Conservation (phyloP, 1,284 basidiomycete genomes). For the Heterobasidion occidentale region DNA sequence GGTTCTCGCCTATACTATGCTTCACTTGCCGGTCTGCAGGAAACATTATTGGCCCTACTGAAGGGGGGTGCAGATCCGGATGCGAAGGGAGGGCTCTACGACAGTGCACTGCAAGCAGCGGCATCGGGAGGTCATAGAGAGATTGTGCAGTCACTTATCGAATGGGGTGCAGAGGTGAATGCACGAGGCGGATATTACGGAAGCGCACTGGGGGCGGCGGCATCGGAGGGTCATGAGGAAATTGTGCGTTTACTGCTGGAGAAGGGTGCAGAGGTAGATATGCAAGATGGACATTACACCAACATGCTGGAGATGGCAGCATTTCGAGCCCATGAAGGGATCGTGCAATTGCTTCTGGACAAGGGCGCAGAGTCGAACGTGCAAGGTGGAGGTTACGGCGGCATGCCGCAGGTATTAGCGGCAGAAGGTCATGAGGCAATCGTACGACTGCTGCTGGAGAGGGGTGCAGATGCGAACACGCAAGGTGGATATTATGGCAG, state of each 20-base stretch:
- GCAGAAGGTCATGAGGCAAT: background rate
- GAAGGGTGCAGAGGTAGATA: background rate
- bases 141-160: background rate
- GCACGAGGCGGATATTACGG: background rate
- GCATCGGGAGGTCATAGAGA: background rate
- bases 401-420: background rate
- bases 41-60: background rate
- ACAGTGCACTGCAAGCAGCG: background rate
- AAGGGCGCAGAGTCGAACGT: background rate
- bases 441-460: background rate
- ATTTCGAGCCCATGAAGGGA: background rate
- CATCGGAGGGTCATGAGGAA: background rate
- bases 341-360: background rate
- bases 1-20: background rate
- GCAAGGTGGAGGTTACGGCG: background rate
- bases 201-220: background rate
- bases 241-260: background rate
- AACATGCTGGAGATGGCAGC: background rate
- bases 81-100: background rate
- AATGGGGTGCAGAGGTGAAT: background rate
- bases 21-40: background rate
- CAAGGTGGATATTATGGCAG: background rate
- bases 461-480: background rate
- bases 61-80: background rate
- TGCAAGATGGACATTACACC: background rate